Conservation (phyloP, 495 filamentous ascomycete species). For the Podospora anserina region DNA sequence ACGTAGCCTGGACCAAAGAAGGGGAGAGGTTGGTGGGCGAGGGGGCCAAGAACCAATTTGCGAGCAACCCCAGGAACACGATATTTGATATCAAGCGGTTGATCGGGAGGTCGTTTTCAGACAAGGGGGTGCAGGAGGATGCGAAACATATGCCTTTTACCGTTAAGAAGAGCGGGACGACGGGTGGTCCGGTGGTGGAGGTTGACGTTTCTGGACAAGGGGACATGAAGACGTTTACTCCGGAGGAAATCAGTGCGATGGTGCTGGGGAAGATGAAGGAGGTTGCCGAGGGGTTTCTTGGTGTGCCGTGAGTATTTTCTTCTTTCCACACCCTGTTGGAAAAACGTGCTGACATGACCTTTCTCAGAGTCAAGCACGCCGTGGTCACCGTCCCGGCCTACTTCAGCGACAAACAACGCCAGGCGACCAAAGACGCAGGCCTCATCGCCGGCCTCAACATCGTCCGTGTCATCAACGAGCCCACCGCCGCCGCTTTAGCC, state of each 20-base stretch:
- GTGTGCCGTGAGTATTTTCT: slow-evolving; percentile 54
- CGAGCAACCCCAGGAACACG: slow-evolving; percentile 96
- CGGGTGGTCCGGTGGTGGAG: slow-evolving; percentile 72
- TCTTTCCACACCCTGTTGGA: not conserved
- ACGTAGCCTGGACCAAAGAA: slow-evolving; percentile 93
- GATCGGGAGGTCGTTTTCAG: slow-evolving; percentile 79
- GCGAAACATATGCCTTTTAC: slow-evolving; percentile 85
- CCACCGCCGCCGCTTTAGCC: slow-evolving; percentile 78
- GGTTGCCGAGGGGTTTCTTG: slow-evolving; percentile 81
- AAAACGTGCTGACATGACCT: not conserved
- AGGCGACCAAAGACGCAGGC: slow-evolving; percentile 93
- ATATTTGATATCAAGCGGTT: slow-evolving; percentile 95
- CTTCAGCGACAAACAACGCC: slow-evolving; percentile 95
- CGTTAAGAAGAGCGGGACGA: slow-evolving; percentile 58
- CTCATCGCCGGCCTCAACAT: slow-evolving; percentile 88
- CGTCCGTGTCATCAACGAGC: slow-evolving; percentile 89
- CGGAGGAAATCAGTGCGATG: slow-evolving; percentile 82
- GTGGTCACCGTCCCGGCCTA: slow-evolving; percentile 94
- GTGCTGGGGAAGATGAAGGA: slow-evolving; percentile 92
- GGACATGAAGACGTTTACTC: slow-evolving; percentile 63
- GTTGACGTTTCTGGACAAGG: slow-evolving; percentile 63
- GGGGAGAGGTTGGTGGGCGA: slow-evolving; percentile 63
- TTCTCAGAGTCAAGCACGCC: slow-evolving; percentile 69
- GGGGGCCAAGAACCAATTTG: slow-evolving; percentile 98
- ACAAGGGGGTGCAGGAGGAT: slow-evolving; percentile 76